Conservation (phyloP, 2,329 filamentous ascomycete species). For the Botrytis byssoidea region DNA sequence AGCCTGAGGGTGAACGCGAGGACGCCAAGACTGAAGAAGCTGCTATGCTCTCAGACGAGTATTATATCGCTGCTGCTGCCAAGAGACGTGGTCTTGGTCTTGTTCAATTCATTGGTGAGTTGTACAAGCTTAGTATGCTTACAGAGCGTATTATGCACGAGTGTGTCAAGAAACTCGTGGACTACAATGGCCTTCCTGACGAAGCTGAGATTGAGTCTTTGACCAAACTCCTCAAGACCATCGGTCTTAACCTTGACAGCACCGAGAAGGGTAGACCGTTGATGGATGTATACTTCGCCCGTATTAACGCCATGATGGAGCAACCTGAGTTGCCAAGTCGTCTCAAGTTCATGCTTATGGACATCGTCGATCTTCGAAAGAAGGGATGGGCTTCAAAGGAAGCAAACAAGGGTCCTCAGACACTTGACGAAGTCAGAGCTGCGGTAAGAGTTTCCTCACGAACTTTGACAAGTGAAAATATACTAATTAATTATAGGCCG, state of each 20-base stretch:
- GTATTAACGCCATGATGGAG: constrained; percentile 79
- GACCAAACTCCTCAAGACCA: constrained; percentile 86
- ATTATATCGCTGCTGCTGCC: constrained; percentile 88
- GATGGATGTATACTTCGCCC: constrained; percentile 92
- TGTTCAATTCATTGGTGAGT: constrained; percentile 97
- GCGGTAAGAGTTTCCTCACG: constrained; percentile 53
- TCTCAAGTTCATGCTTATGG: constrained; percentile 95
- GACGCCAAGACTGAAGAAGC: constrained; percentile 65
- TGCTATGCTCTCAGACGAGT: constrained; percentile 88
- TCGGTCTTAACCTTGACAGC: constrained; percentile 81
- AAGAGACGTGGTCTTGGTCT: constrained; percentile 97
- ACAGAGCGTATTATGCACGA: constrained; percentile 99
- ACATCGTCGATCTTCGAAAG: constrained; percentile 80
- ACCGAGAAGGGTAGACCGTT: constrained; percentile 80
- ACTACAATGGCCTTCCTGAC: constrained; percentile 89
- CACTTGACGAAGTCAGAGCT: constrained; percentile 85
- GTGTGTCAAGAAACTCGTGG: constrained; percentile 94
- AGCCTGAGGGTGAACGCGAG: constrained; percentile 64
- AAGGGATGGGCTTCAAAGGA: constrained; percentile 84
- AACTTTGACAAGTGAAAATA: not conserved
- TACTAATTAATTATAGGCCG: constrained; percentile 48
- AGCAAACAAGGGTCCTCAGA: constrained; percentile 92
- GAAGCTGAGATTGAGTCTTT: constrained; percentile 96
- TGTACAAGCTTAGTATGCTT: constrained; percentile 98
- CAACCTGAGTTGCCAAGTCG: constrained; percentile 80